These are phyloP conservation scores for Pyricularia grisea DNA, from an alignment of 2,329 filamentous ascomycete genomes.

Conservation along the genomic window DNA sequence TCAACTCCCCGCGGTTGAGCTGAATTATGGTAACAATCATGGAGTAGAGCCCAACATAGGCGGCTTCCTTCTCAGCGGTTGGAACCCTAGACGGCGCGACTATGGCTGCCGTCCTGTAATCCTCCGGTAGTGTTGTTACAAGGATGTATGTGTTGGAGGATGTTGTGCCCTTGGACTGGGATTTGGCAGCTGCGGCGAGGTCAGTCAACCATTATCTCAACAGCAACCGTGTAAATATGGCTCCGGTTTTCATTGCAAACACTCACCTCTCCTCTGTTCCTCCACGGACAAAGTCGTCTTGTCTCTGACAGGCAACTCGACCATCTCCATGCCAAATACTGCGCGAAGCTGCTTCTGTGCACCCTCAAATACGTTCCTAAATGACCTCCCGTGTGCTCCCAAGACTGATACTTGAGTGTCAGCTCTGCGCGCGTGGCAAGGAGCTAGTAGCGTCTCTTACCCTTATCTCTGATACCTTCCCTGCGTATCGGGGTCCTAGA, in stretches of 20 bases:
- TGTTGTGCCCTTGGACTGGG: slow-evolving; percentile 38
- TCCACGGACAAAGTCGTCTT: slow-evolving; percentile 60
- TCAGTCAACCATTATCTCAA: not conserved
- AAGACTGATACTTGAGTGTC: slow-evolving; percentile 43
- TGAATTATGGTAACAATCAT: slow-evolving; percentile 69
- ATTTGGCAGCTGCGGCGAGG: slow-evolving; percentile 25
- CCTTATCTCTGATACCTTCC: slow-evolving; percentile 55
- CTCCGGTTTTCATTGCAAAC: not conserved
- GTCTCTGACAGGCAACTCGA: slow-evolving; percentile 71
- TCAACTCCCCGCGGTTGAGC: slow-evolving; percentile 62
- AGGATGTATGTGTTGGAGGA: slow-evolving; percentile 69
- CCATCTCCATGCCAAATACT: slow-evolving; percentile 88
- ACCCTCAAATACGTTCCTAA: slow-evolving; percentile 65
- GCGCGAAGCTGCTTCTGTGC: slow-evolving; percentile 64
- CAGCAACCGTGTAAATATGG: not conserved
- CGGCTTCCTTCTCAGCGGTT: slow-evolving; percentile 59
- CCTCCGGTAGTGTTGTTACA: slow-evolving; percentile 58
- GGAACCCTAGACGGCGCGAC: slow-evolving; percentile 59
- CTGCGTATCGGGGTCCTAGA: slow-evolving; percentile 50
- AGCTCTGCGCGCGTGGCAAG: not conserved
- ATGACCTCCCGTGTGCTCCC: slow-evolving; percentile 58
- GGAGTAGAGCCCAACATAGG: slow-evolving; percentile 74
- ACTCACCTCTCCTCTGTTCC: slow-evolving; percentile 63
- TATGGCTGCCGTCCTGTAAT: slow-evolving; percentile 58
- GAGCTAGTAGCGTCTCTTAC: slow-evolving; percentile 22